Evolutionary conservation across 257 asterid genomes (phyloP).

Genomic region (Fraxinus cuspidata): DNA sequence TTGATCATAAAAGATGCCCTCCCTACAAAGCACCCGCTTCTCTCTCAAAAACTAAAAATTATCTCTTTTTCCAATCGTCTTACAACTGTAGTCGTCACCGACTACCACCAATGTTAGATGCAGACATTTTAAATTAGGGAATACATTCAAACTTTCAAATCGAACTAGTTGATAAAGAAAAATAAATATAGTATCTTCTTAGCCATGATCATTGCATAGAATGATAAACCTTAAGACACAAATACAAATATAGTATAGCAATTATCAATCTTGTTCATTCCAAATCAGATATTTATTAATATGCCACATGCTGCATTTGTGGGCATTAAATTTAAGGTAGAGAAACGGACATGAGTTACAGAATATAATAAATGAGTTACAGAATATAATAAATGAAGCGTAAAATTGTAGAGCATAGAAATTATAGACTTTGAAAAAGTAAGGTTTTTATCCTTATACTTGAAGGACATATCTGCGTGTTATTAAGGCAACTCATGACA

Average conservation of each 20-base stretch:
- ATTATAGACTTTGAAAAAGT: background rate
- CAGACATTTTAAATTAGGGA: no score
- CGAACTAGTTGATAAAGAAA: no score
- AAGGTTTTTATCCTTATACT: background rate
- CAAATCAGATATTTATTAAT: conserved; percentile 31
- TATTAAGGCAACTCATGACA: background rate
- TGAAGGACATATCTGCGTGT: background rate
- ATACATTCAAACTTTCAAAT: no score
- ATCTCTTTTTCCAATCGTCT: no score
- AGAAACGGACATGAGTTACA: background rate
- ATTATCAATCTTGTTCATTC: background rate
- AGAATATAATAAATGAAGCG: no score
- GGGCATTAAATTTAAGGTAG: no score
- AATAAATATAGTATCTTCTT: no score
- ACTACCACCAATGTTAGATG: no score
- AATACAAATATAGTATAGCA: background rate
- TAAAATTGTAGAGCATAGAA: background rate
- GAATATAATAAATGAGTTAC: background rate
- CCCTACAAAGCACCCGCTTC: no score
- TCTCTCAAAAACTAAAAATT: no score
- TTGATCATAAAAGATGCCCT: no score
- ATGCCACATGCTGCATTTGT: conserved; percentile 94
- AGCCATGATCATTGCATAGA: background rate
- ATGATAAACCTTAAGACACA: background rate
- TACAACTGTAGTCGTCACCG: no score